Evolutionary conservation across 2,329 filamentous ascomycete genomes (phyloP).

Genomic region (Phaeoacremonium minimum): DNA sequence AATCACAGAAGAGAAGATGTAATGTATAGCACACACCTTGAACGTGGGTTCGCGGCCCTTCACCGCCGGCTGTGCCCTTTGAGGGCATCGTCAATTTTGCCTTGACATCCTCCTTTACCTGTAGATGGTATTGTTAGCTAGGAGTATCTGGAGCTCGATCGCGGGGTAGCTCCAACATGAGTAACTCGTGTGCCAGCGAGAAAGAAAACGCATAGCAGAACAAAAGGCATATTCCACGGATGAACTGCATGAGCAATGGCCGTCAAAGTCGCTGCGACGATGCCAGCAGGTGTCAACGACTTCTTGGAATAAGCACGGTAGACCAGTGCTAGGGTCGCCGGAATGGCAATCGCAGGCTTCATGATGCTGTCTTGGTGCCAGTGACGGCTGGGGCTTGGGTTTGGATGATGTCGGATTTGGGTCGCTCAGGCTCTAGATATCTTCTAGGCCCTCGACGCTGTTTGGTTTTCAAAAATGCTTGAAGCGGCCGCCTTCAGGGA

Average conservation of each 20-base stretch:
- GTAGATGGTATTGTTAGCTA: slow-evolving; percentile 2
- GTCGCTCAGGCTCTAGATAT: too few species aligned
- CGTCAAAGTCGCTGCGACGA: slow-evolving; percentile 68
- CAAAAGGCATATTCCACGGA: slow-evolving; percentile 90
- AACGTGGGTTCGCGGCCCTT: slow-evolving; percentile 77
- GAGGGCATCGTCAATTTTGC: slow-evolving; percentile 74
- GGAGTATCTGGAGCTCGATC: too few species aligned
- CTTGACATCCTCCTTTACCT: slow-evolving; percentile 88
- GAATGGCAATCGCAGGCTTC: slow-evolving; percentile 54
- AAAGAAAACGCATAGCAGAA: slow-evolving; percentile 80
- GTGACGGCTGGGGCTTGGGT: too few species aligned
- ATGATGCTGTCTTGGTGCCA: too few species aligned
- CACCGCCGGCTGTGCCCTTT: slow-evolving; percentile 68
- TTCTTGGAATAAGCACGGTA: slow-evolving; percentile 67
- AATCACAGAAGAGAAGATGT: too few species aligned
- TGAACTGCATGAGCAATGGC: slow-evolving; percentile 82
- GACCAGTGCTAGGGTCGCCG: slow-evolving; percentile 55
- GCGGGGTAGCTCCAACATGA: slow-evolving; percentile 51
- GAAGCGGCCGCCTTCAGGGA: too few species aligned
- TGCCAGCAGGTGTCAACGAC: slow-evolving; percentile 73
- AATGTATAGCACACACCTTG: slow-evolving; percentile 61
- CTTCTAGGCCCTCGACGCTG: too few species aligned
- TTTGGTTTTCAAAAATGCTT: too few species aligned
- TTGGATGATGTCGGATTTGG: too few species aligned
- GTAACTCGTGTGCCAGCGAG: slow-evolving; percentile 79